A percentile compares a stretch with the other conserved stretches of the same genome.
These are phyloP conservation scores for Alternaria gaisen DNA, from an alignment of 2,329 filamentous ascomycete species.

Conservation along the genomic window DNA sequence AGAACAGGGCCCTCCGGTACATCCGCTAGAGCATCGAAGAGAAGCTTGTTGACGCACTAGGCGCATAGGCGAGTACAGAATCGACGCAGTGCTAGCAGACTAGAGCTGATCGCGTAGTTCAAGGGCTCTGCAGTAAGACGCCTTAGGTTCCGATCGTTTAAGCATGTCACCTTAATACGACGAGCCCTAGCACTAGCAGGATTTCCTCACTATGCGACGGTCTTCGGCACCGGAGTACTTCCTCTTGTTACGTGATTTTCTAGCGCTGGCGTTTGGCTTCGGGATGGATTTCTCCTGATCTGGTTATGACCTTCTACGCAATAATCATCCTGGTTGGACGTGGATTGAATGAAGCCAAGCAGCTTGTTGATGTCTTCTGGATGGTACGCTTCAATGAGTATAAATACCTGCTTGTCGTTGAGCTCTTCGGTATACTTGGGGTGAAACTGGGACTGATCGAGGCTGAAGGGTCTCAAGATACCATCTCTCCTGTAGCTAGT, in stretches of 20 bases:
- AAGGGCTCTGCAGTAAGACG: not conserved
- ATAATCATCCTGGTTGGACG: not conserved
- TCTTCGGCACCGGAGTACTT: not conserved
- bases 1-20: not conserved
- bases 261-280: not conserved
- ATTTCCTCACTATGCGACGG: not conserved
- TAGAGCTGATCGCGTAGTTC: not conserved
- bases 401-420: not conserved
- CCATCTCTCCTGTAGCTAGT: slow-evolving; percentile 16
- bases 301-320: not conserved
- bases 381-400: slow-evolving; percentile 4
- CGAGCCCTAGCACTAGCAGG: not conserved
- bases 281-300: not conserved
- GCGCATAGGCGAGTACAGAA: not conserved
- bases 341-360: slow-evolving; percentile 19
- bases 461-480: slow-evolving; percentile 16
- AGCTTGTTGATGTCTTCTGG: slow-evolving; percentile 2
- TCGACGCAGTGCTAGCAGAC: not conserved
- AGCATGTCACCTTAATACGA: not conserved
- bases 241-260: not conserved
- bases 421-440: slow-evolving; percentile 4
- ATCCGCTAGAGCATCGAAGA: not conserved
- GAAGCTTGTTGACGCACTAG: not conserved
- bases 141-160: not conserved
- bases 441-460: slow-evolving; percentile 8